phyloP scores from a whole-genome alignment of 768 basidiomycete genomes.

The Termitomyces eurrhizus region DNA sequence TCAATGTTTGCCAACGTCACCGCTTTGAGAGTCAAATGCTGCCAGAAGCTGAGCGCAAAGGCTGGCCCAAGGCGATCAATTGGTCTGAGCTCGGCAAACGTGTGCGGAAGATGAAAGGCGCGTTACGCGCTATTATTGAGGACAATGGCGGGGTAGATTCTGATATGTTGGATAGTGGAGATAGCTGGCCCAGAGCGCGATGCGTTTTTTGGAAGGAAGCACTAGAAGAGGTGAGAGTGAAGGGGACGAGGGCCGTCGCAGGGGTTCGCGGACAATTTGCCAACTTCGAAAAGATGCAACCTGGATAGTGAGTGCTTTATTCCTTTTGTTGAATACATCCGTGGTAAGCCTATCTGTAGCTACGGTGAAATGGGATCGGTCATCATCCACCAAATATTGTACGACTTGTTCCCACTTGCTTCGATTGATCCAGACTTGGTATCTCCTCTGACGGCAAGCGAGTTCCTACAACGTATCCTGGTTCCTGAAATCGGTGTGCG shows the following conservation, averaged over 20 bases:
- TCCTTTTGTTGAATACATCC: neutral
- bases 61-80: constrained; percentile 76
- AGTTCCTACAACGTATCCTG: constrained; percentile 82
- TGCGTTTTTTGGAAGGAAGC: constrained; percentile 70
- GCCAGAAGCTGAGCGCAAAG: constrained; percentile 63
- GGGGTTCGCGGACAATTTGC: constrained; percentile 74
- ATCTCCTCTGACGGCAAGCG: constrained; percentile 63
- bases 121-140: constrained; percentile 48
- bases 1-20: constrained; percentile 74
- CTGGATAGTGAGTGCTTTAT: constrained; percentile 71
- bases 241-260: constrained; percentile 61
- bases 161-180: constrained; percentile 15
- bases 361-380: constrained; percentile 85
- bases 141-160: constrained; percentile 28
- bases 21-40: constrained; percentile 70
- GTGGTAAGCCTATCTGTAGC: constrained; percentile 34
- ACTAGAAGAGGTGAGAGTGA: constrained; percentile 55
- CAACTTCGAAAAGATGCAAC: constrained; percentile 78
- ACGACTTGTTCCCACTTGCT: constrained; percentile 66
- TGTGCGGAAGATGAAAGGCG: constrained; percentile 44
- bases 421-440: constrained; percentile 50
- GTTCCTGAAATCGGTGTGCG: constrained; percentile 82
- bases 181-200: constrained; percentile 31
- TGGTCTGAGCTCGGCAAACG: constrained; percentile 54
- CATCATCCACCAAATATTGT: constrained; percentile 75